Evolutionary conservation across 192 early-diverging fungal species (phyloP).

Genomic region (Kickxella alabastrina): DNA sequence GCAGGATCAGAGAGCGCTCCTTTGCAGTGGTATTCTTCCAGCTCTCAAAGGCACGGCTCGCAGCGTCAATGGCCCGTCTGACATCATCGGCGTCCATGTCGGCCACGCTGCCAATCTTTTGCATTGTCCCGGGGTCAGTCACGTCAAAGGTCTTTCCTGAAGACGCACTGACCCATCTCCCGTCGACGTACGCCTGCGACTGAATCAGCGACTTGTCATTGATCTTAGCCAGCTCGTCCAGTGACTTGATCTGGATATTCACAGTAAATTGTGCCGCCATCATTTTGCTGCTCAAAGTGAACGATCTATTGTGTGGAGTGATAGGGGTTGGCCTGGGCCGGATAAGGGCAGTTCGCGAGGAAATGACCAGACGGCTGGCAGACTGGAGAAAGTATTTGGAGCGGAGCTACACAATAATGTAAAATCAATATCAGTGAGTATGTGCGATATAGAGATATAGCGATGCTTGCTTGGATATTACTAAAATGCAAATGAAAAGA

Average conservation of each 20-base stretch:
- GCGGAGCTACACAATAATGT: no score
- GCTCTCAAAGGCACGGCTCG: slow-evolving; percentile 53
- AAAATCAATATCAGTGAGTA: no score
- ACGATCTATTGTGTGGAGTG: no score
- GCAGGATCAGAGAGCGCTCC: slow-evolving; percentile 58
- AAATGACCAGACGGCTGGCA: no score
- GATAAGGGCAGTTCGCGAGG: no score
- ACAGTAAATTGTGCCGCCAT: not conserved
- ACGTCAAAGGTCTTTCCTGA: slow-evolving; percentile 54
- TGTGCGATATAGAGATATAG: no score
- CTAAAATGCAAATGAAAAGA: no score
- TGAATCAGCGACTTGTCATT: slow-evolving; percentile 59
- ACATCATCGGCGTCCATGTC: slow-evolving; percentile 65
- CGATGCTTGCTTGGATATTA: no score
- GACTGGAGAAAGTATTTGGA: no score
- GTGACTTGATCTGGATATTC: slow-evolving; percentile 4
- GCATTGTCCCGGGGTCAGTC: slow-evolving; percentile 60
- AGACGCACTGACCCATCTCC: slow-evolving; percentile 53
- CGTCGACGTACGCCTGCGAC: slow-evolving; percentile 55
- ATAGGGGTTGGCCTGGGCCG: no score
- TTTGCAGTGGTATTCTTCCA: slow-evolving; percentile 66
- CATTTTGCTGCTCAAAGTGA: no score
- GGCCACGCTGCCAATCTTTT: slow-evolving; percentile 59
- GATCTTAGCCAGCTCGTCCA: slow-evolving; percentile 52
- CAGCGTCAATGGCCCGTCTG: slow-evolving; percentile 56